Conservation (phyloP, 345 rosid genomes). For the Sonneratia alba region DNA sequence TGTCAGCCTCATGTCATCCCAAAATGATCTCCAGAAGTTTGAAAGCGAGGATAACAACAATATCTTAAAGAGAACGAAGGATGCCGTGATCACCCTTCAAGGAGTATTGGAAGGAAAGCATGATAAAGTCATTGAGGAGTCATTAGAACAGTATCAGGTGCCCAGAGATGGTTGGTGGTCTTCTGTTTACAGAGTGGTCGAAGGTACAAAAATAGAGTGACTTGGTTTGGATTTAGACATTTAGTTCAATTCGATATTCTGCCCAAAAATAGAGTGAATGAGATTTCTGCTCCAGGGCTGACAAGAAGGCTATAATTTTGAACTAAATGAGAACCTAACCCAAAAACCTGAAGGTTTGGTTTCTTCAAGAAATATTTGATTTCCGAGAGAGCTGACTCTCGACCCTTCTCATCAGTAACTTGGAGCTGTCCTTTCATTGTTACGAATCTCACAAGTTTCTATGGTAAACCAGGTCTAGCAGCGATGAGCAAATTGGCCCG, state of each 20-base stretch:
- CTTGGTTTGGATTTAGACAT: neutral
- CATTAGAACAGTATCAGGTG: slow-evolving; percentile 26
- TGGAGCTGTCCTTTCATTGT: neutral
- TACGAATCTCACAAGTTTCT: neutral
- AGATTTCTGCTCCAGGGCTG: neutral
- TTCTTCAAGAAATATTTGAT: neutral
- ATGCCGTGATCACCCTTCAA: slow-evolving; percentile 40
- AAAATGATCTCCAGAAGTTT: slow-evolving; percentile 33
- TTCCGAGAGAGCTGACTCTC: no score
- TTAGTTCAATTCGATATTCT: neutral
- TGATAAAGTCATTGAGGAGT: slow-evolving; percentile 27
- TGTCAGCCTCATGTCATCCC: slow-evolving; percentile 40
- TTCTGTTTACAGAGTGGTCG: slow-evolving; percentile 43
- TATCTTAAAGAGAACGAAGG: slow-evolving; percentile 41
- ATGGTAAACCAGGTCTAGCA: slow-evolving; percentile 37
- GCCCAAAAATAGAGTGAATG: neutral
- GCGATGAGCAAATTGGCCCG: slow-evolving; percentile 42
- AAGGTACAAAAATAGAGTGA: slow-evolving; percentile 27
- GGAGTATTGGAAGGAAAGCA: slow-evolving; percentile 56
- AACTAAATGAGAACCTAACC: neutral
- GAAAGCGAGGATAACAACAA: slow-evolving; percentile 22
- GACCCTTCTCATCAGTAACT: no score
- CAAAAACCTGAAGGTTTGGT: neutral
- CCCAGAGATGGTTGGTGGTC: slow-evolving; percentile 56
- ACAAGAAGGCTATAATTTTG: no score